Base-by-base conservation (phyloP, 441 rosid species). In the Erodium trifolium region DNA sequence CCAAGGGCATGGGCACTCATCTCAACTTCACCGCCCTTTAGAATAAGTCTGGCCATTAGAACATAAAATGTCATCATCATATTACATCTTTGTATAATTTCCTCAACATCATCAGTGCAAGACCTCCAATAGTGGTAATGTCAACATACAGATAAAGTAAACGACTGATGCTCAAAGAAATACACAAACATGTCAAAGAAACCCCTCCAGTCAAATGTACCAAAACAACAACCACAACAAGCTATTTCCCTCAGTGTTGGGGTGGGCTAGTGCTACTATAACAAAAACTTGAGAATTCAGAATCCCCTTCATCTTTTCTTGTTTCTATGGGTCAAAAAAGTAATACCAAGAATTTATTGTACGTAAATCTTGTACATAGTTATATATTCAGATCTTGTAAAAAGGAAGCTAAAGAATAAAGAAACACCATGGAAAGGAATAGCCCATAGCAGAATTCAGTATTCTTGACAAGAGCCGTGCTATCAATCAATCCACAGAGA, bases 1-100 rank as follows among this genome's bases (percentile, higher is more conserved):
- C 97, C 97, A 74, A 88, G 83, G 47, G 83, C 86, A 78, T 85
- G 87, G 72, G 90, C 96, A 78, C 83, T 86, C 91, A 92, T 80
- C 79, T 92, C 97, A 75, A 80, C 74, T 65, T 86, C 82, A 78
- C 85, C 89, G 63, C 89, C 92, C 76, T 87, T 94, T 77, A 89
- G 35, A 67, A 80, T 82, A 78, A 94, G 73, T 90, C 99, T 94
- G 80, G 67, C 43, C 27, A 72, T 68, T 65, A 78, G 64, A 65
- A 65, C 66, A 68, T 63, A 13, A 68, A 70, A 68, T 34, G 71
- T 79, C 71, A 76, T 74, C 23, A 67, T 34, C 68, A 29, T 17
- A 27, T 19, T 34, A 23, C 27, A 23, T 23, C 27, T 23, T 23
- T 23, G 27, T 2, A 23, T 23, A 23, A 23, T 0, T 23, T 23